Base-by-base conservation (phyloP, 352 stramenopile species). In the Phytopythium mirpurense region DNA sequence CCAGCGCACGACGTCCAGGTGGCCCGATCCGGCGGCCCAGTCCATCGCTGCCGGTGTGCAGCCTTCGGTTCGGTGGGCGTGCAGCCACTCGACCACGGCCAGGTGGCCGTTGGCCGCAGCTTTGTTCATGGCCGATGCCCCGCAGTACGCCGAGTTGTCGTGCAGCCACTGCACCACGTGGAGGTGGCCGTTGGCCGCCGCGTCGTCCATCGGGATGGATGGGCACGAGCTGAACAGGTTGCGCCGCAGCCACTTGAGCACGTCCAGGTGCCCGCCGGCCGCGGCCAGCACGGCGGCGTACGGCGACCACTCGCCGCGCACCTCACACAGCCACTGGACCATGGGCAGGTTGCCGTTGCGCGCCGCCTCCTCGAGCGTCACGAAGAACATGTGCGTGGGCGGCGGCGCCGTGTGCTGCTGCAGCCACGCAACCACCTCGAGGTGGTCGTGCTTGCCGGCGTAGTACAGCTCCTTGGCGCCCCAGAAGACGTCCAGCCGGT, bases 81-180 rank as follows among this genome's bases (percentile, higher is more conserved):
- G 62, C 18, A 76, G 46, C 67, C 67, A 76, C 43, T 51, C 51
- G 16, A 88, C 64, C 0, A 86, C 63, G 0, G 78, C 32, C n/a
- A 87, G 51, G 46, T 84, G 70, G 10, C 76, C 78, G 36, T 70
- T 72, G 0, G 54, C 57, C 1, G 74, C 74, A 1, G 77, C 77
- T 27, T 70, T 78, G 45, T 86, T 76, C 77, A 88, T 88, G 14
- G 72, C 77, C 1, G 59, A 54, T 5, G 51, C 32, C 11, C 59
- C 67, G 3, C 60, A 63, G 46, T 68, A 66, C 5, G 57, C 64
- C 27, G 64, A 67, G 50, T 72, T 60, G 14, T 63, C 51, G 27
- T 69, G 64, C 41, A 72, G 40, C 64, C 64, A 72, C 4, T 40
- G 31, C 14, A 72, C 35, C 8, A 68, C 56, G 23, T 63, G 41